Evolutionary conservation across 495 filamentous ascomycete genomes (phyloP).

Genomic region (Astrothelium subdiscretum): DNA sequence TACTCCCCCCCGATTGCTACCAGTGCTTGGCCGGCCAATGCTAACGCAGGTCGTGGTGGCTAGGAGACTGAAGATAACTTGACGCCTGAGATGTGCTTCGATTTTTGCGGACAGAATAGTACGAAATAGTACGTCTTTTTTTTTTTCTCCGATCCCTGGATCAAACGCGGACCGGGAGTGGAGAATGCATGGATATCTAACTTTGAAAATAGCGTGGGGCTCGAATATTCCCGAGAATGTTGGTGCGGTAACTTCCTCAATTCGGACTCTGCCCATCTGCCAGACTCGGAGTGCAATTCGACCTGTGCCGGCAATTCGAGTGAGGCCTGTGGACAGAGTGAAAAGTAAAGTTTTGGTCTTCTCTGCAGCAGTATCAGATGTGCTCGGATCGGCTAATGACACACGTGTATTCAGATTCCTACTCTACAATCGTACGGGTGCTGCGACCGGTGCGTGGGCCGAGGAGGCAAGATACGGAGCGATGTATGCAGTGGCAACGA

Average conservation of each 20-base stretch:
- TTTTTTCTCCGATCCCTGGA: too few relatives aligned
- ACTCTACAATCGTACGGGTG: conserved; percentile 5
- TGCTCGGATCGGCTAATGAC: neutral
- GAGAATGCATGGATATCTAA: neutral
- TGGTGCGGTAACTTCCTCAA: neutral
- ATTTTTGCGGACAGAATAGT: neutral
- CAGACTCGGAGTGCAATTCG: neutral
- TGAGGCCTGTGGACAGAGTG: neutral
- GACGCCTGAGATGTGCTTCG: neutral
- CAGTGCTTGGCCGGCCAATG: neutral
- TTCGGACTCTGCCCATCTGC: neutral
- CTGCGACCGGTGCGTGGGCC: neutral
- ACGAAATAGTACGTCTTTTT: neutral
- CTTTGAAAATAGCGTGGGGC: neutral
- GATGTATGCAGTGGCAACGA: neutral
- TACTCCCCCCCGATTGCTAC: neutral
- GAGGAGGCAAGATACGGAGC: neutral
- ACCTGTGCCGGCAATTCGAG: neutral
- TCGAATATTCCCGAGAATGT: neutral
- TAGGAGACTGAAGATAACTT: neutral
- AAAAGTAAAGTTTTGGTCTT: neutral
- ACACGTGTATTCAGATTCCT: neutral
- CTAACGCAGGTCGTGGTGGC: neutral
- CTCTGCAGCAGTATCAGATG: neutral
- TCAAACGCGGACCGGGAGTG: too few relatives aligned